A percentile compares a stretch with the other conserved stretches of the same genome.
Evolutionary conservation across 78 protist species (phyloP).

Genomic region (Cavenderia fasciculata): DNA sequence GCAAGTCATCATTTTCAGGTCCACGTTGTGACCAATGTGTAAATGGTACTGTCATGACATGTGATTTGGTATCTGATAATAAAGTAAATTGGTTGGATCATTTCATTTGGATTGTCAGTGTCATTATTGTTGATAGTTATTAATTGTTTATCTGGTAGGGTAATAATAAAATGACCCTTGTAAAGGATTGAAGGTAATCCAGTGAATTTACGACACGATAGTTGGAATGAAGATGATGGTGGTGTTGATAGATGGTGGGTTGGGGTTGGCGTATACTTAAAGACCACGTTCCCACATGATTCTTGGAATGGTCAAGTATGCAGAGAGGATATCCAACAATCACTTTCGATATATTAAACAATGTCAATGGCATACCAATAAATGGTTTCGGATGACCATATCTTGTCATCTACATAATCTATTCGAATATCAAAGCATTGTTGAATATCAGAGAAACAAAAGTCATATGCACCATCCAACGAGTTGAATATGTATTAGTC

Average conservation of each 20-base stretch:
- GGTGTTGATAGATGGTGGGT: slow-evolving; percentile 49
- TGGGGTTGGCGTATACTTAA: slow-evolving; percentile 44
- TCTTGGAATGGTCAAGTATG: slow-evolving; percentile 31
- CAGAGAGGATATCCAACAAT: slow-evolving; percentile 12
- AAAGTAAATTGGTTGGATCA: slow-evolving; percentile 1
- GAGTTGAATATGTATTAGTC: slow-evolving; percentile 54
- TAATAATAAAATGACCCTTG: not conserved
- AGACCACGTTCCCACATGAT: slow-evolving; percentile 17
- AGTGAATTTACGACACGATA: not conserved
- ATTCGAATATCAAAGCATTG: slow-evolving; percentile 51
- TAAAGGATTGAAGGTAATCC: not conserved
- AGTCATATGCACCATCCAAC: slow-evolving; percentile 43
- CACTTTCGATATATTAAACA: not conserved
- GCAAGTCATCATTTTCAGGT: too few species aligned
- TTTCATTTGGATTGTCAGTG: too few species aligned
- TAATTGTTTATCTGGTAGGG: not conserved
- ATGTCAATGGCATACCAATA: not conserved
- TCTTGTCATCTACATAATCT: slow-evolving; percentile 20
- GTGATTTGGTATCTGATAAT: not conserved
- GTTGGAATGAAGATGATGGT: slow-evolving; percentile 11
- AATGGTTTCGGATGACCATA: slow-evolving; percentile 44
- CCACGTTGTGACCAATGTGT: too few species aligned
- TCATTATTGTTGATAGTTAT: not conserved
- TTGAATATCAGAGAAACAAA: slow-evolving; percentile 20
- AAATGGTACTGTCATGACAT: too few species aligned